Evolutionary conservation across 345 rosid genomes (phyloP).

Genomic region (Orychophragmus violaceus): DNA sequence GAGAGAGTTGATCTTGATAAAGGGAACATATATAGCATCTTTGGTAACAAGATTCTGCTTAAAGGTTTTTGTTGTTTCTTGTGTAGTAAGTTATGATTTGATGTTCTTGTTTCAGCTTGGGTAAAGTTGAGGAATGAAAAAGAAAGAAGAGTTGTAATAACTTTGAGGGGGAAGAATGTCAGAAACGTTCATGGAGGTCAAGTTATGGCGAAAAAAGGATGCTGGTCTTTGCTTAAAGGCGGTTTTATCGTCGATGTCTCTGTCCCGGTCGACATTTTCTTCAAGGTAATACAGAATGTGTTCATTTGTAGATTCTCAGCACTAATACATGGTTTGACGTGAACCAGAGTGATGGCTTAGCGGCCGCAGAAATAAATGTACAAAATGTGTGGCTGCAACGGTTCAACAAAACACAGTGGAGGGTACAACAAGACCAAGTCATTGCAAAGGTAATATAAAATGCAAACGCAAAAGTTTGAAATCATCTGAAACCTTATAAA

Average conservation of each 20-base stretch:
- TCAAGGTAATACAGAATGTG: constrained; percentile 35
- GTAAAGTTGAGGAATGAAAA: constrained; percentile 42
- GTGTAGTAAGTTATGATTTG: neutral
- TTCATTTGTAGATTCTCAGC: neutral
- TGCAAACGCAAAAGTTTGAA: neutral
- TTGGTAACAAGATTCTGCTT: constrained; percentile 36
- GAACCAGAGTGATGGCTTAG: constrained; percentile 36
- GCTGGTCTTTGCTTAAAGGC: constrained; percentile 79
- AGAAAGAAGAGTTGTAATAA: constrained; percentile 33
- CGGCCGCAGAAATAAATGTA: constrained; percentile 36
- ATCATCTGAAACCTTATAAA: neutral
- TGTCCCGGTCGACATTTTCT: constrained; percentile 34
- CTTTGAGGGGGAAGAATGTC: constrained; percentile 29
- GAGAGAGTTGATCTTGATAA: constrained; percentile 37
- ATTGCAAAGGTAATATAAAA: constrained; percentile 39
- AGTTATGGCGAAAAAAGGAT: constrained; percentile 45
- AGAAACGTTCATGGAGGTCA: constrained; percentile 35
- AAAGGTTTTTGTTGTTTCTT: constrained; percentile 2
- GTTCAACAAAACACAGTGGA: constrained; percentile 63
- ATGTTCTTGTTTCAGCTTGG: constrained; percentile 48
- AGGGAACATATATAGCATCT: constrained; percentile 43
- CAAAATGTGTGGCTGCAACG: constrained; percentile 51
- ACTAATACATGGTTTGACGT: neutral
- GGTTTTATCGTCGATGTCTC: constrained; percentile 47
- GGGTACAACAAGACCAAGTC: constrained; percentile 50